Percentiles rank a stretch among this genome's conserved stretches.
Evolutionary conservation across 2,329 filamentous ascomycete genomes (phyloP).

Genomic region (Trichoderma atrobrunneum): DNA sequence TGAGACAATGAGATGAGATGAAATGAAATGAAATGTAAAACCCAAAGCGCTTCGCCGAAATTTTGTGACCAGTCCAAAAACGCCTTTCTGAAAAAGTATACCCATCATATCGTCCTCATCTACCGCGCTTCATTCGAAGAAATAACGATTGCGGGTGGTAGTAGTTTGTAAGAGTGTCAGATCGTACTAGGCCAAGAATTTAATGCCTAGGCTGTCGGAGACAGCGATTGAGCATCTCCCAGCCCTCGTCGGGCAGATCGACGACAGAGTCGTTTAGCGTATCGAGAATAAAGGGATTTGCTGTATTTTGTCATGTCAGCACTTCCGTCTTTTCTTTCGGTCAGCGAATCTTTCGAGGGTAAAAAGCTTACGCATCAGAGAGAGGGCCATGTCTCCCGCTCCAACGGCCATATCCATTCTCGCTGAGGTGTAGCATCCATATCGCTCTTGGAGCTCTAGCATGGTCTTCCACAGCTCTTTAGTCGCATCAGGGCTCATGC

Average conservation of each 20-base stretch:
- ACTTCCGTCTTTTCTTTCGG: neutral
- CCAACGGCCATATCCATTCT: slow-evolving; percentile 47
- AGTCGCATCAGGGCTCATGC: slow-evolving; percentile 39
- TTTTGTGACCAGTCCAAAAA: neutral
- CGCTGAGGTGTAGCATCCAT: slow-evolving; percentile 49
- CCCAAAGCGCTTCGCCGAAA: neutral
- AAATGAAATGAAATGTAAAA: neutral
- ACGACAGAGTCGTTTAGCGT: slow-evolving; percentile 39
- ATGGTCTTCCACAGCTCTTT: slow-evolving; percentile 47
- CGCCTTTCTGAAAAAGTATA: neutral
- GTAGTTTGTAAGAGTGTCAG: neutral
- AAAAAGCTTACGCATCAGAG: slow-evolving; percentile 44
- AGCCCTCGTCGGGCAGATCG: slow-evolving; percentile 37
- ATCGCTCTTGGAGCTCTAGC: slow-evolving; percentile 46
- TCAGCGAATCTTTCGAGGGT: neutral
- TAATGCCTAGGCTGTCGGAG: slow-evolving; percentile 22
- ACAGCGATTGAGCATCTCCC: slow-evolving; percentile 35
- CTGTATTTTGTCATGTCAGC: slow-evolving; percentile 23
- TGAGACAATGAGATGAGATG: neutral
- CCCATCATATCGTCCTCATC: slow-evolving; percentile 5
- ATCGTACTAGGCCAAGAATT: neutral
- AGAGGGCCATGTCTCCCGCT: slow-evolving; percentile 38
- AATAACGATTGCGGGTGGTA: neutral
- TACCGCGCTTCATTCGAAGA: neutral
- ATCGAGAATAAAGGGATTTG: slow-evolving; percentile 42